phyloP scores from a whole-genome alignment of 129 eudicot species.

The Helianthus tuberosus region DNA sequence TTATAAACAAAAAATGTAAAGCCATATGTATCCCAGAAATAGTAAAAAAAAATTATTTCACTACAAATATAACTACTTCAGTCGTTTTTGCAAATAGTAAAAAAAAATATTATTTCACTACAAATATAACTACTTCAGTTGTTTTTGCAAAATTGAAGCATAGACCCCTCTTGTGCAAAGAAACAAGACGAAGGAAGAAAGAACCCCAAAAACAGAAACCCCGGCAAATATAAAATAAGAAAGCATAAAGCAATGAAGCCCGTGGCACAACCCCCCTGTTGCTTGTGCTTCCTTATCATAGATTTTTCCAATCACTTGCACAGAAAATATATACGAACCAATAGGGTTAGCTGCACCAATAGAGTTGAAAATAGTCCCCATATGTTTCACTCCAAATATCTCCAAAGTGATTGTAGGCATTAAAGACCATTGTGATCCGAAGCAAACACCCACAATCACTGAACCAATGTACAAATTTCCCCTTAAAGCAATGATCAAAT shows the following conservation, averaged over 20 bases:
- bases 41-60: too few relatives aligned
- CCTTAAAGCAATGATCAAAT: conserved; percentile 67
- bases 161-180: conserved; percentile 65
- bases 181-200: conserved; percentile 62
- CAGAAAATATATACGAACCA: conserved; percentile 68
- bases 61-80: background rate
- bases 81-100: conserved; percentile 29
- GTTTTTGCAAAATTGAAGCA: conserved; percentile 23
- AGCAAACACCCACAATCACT: conserved; percentile 75
- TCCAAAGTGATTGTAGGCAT: conserved; percentile 92
- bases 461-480: conserved; percentile 80
- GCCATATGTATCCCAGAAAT: too few relatives aligned
- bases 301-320: conserved; percentile 65
- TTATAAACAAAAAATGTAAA: too few relatives aligned
- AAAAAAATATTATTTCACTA: too few relatives aligned
- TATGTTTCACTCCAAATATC: conserved; percentile 77
- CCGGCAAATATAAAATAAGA: conserved; percentile 61
- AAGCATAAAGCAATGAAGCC: conserved; percentile 81
- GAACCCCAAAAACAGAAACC: conserved; percentile 57
- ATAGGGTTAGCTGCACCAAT: conserved; percentile 55
- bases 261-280: conserved; percentile 58
- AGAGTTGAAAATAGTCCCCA: conserved; percentile 93
- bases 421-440: conserved; percentile 89
- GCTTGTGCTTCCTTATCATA: conserved; percentile 63
- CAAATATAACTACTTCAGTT: conserved; percentile 5